These are phyloP conservation scores for Talaromyces stipitatus DNA, from an alignment of 495 filamentous ascomycete genomes.

Conservation along the genomic window DNA sequence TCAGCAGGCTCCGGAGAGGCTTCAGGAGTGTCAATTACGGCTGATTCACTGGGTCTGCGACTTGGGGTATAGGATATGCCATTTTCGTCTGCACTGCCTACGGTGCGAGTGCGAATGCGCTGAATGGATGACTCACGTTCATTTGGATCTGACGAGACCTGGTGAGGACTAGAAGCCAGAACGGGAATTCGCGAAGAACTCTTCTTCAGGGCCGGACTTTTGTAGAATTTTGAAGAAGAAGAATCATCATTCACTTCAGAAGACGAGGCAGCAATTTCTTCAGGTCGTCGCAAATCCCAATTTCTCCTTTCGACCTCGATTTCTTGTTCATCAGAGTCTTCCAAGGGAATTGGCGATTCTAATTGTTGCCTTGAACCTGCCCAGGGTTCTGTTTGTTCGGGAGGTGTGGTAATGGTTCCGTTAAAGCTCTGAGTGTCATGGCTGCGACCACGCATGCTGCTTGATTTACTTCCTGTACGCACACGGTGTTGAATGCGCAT, in stretches of 20 bases:
- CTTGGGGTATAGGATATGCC: constrained; percentile 48
- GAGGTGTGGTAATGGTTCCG: constrained; percentile 19
- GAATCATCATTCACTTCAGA: constrained; percentile 41
- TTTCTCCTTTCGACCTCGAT: constrained; percentile 28
- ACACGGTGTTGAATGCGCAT: constrained; percentile 56
- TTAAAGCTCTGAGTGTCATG: constrained; percentile 37
- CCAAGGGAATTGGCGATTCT: constrained; percentile 36
- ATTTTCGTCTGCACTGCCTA: constrained; percentile 52
- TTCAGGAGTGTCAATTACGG: constrained; percentile 47
- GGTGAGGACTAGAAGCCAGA: constrained; percentile 65
- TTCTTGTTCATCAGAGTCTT: constrained; percentile 28
- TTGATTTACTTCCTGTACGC: constrained; percentile 53
- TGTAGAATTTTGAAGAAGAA: constrained; percentile 30
- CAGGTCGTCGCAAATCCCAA: constrained; percentile 71
- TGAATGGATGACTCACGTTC: constrained; percentile 59
- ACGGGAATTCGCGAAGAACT: constrained; percentile 77
- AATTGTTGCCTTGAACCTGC: constrained; percentile 31
- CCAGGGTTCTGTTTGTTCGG: constrained; percentile 29
- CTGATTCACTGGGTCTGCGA: constrained; percentile 66
- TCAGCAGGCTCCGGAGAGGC: constrained; percentile 13
- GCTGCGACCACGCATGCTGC: constrained; percentile 43
- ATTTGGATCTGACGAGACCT: constrained; percentile 60
- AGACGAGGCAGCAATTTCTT: constrained; percentile 59
- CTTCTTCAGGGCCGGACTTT: constrained; percentile 35
- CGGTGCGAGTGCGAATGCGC: constrained; percentile 49